Percentiles rank a stretch among this genome's conserved stretches.
Evolutionary conservation across 257 asterid species (phyloP).

Genomic region (Jasminum sambac): DNA sequence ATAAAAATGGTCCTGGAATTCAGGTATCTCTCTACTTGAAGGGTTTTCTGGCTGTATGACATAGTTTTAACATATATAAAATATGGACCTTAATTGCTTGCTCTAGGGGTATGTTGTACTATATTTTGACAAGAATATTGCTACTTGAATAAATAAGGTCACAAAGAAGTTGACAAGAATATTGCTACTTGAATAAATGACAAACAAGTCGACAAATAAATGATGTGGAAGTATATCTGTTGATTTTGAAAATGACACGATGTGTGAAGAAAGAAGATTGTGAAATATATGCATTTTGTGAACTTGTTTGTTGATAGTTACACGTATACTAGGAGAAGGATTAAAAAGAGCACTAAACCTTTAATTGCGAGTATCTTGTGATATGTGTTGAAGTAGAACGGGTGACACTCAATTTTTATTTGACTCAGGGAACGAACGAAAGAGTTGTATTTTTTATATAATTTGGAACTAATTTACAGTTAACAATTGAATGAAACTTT

Average conservation of each 20-base stretch:
- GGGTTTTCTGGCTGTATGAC: conserved; percentile 4
- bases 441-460: background rate
- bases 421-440: background rate
- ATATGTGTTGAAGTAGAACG: background rate
- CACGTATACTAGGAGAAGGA: background rate
- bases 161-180: background rate
- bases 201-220: no score
- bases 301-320: no score
- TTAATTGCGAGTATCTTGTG: background rate
- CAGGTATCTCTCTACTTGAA: conserved; percentile 52
- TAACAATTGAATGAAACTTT: no score
- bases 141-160: no score
- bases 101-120: background rate
- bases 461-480: no score
- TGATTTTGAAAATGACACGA: no score
- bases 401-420: background rate
- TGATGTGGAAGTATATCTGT: no score
- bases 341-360: background rate
- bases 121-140: background rate
- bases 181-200: no score
- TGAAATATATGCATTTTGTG: no score
- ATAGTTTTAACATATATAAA: background rate
- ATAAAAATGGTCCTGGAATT: conserved; percentile 61
- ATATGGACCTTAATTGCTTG: background rate
- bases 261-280: no score